Conservation (phyloP, 495 filamentous ascomycete genomes). For the Aspergillus cavernicola region DNA sequence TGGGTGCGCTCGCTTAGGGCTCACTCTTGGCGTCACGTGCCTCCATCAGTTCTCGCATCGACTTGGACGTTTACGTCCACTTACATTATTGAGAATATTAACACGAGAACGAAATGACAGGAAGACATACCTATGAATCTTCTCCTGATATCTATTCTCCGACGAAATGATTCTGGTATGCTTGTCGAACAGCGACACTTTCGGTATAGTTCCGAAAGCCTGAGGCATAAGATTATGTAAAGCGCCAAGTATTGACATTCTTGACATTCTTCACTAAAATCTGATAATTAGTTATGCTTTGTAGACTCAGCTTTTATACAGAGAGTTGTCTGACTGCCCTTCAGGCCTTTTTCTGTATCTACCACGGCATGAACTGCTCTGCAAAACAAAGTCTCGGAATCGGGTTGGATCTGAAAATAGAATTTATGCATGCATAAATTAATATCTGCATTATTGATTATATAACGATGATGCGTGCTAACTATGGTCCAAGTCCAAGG, state of each 20-base stretch:
- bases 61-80: not conserved
- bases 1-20: slow-evolving; percentile 50
- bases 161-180: too few relatives aligned
- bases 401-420: not conserved
- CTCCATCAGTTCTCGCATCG: not conserved
- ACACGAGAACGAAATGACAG: too few relatives aligned
- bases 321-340: too few relatives aligned
- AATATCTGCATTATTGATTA: not conserved
- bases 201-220: not conserved
- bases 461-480: not conserved
- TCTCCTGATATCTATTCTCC: too few relatives aligned
- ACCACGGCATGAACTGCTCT: too few relatives aligned
- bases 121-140: too few relatives aligned
- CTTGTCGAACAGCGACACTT: too few relatives aligned
- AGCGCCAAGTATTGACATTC: not conserved
- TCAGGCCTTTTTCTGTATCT: too few relatives aligned
- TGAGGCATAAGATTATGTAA: not conserved
- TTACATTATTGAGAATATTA: too few relatives aligned
- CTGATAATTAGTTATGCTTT: too few relatives aligned
- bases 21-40: slow-evolving; percentile 30
- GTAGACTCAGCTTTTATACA: too few relatives aligned
- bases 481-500: not conserved
- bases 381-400: not conserved
- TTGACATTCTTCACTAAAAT: not conserved
- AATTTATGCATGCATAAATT: not conserved